Evolutionary conservation across 164 flowering plant species (phyloP).

Genomic region (Vitis rotundifolia): DNA sequence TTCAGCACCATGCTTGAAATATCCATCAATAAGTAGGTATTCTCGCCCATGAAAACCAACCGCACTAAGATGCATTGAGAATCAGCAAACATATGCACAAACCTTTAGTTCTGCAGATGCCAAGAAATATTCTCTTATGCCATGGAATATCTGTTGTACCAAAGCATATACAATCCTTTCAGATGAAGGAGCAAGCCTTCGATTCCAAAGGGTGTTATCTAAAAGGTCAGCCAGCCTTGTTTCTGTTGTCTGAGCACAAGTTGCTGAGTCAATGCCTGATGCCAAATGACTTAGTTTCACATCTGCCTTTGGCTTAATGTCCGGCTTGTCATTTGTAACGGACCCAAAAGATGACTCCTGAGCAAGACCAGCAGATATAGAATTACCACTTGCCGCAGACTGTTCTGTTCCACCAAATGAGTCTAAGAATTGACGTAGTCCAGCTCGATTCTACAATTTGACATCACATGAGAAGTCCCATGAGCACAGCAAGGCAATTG

Average conservation of each 20-base stretch:
- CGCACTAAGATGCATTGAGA: background rate
- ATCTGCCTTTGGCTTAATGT: slow-evolving; percentile 58
- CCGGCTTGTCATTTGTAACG: slow-evolving; percentile 58
- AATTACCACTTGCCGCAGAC: slow-evolving; percentile 32
- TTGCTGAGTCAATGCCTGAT: slow-evolving; percentile 52
- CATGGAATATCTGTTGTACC: slow-evolving; percentile 96
- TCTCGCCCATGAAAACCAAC: background rate
- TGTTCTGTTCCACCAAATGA: slow-evolving; percentile 85
- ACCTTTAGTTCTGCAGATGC: slow-evolving; percentile 93
- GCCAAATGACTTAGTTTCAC: slow-evolving; percentile 74
- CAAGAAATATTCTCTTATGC: slow-evolving; percentile 90
- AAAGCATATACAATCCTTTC: slow-evolving; percentile 94
- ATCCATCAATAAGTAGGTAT: too few species aligned
- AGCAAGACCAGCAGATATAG: slow-evolving; percentile 33
- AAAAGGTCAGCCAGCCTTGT: slow-evolving; percentile 89
- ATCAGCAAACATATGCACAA: background rate
- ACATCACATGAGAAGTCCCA: slow-evolving; percentile 11
- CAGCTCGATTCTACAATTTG: slow-evolving; percentile 81
- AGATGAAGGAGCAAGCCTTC: slow-evolving; percentile 96
- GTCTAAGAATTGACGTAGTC: slow-evolving; percentile 89
- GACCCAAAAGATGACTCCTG: slow-evolving; percentile 54
- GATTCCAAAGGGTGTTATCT: slow-evolving; percentile 94
- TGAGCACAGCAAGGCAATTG: background rate
- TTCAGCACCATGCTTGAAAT: too few species aligned
- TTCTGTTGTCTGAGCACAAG: slow-evolving; percentile 63